These are phyloP conservation scores for Ustulina deusta DNA, from an alignment of 2,329 filamentous ascomycete genomes.

Conservation along the genomic window DNA sequence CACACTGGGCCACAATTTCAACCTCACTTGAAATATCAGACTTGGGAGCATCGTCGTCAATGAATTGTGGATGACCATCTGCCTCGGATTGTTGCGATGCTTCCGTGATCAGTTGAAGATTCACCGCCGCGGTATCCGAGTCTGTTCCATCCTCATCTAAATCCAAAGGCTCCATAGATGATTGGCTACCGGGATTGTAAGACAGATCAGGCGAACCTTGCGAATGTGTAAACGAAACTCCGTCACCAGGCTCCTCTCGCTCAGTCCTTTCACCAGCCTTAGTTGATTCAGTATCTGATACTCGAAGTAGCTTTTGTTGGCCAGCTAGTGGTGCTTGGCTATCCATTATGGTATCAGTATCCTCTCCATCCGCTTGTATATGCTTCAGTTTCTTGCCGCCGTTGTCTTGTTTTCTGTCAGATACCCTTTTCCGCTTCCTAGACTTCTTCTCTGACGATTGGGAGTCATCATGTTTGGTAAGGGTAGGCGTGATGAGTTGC, in stretches of 20 bases:
- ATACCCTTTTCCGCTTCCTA: slow-evolving; percentile 47
- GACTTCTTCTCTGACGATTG: slow-evolving; percentile 43
- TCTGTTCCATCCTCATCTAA: slow-evolving; percentile 41
- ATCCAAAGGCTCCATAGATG: slow-evolving; percentile 32
- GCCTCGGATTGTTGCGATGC: slow-evolving; percentile 49
- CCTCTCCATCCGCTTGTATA: slow-evolving; percentile 33
- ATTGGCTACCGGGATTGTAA: slow-evolving; percentile 27
- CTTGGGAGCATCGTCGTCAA: slow-evolving; percentile 3
- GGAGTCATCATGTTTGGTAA: slow-evolving; percentile 35
- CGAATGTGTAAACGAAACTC: neutral
- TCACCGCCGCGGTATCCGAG: slow-evolving; percentile 49
- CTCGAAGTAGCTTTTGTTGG: slow-evolving; percentile 18
- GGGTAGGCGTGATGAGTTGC: slow-evolving; percentile 33
- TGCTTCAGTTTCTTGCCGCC: slow-evolving; percentile 47
- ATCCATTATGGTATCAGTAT: slow-evolving; percentile 39
- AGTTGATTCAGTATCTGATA: slow-evolving; percentile 4
- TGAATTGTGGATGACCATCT: slow-evolving; percentile 7
- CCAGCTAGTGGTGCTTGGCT: slow-evolving; percentile 37
- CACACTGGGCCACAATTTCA: slow-evolving; percentile 34
- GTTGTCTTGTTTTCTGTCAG: slow-evolving; percentile 41
- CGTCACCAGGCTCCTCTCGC: neutral
- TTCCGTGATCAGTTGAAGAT: slow-evolving; percentile 50
- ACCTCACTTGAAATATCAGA: slow-evolving; percentile 16
- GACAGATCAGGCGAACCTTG: slow-evolving; percentile 37
- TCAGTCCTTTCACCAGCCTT: slow-evolving; percentile 24